Conservation (phyloP, 2,329 filamentous ascomycete species). For the Cordyceps javanica region DNA sequence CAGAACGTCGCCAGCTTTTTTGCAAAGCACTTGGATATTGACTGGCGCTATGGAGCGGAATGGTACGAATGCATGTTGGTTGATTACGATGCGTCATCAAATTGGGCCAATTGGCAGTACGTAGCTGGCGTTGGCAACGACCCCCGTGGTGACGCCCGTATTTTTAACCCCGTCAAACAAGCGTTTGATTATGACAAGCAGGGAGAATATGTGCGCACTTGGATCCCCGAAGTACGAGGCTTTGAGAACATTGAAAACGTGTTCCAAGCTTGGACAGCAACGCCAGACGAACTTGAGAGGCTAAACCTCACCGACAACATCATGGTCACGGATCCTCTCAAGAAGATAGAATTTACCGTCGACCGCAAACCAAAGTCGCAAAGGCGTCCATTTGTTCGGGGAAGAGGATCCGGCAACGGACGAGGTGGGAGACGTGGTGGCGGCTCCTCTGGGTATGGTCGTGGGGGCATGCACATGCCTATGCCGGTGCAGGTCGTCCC, state of each 20-base stretch:
- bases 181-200: slow-evolving; percentile 68
- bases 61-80: slow-evolving; percentile 73
- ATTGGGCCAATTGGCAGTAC: slow-evolving; percentile 84
- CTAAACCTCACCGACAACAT: slow-evolving; percentile 51
- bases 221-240: slow-evolving; percentile 61
- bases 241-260: slow-evolving; percentile 50
- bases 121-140: slow-evolving; percentile 75
- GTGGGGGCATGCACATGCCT: slow-evolving; percentile 4
- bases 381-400: slow-evolving; percentile 21
- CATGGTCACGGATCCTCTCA: slow-evolving; percentile 62
- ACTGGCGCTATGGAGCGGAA: slow-evolving; percentile 76
- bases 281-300: slow-evolving; percentile 49
- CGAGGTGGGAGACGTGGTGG: slow-evolving; percentile 15
- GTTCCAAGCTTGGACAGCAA: slow-evolving; percentile 65
- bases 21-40: slow-evolving; percentile 64
- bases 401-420: slow-evolving; percentile 17
- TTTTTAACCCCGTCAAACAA: slow-evolving; percentile 80
- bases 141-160: slow-evolving; percentile 61
- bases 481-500: not conserved
- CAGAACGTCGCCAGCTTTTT: slow-evolving; percentile 74
- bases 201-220: slow-evolving; percentile 64
- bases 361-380: slow-evolving; percentile 38
- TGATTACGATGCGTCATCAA: slow-evolving; percentile 70
- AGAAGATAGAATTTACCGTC: slow-evolving; percentile 58
- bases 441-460: slow-evolving; percentile 11